These are phyloP conservation scores for Rutstroemia sp. DNA, from an alignment of 2,329 filamentous ascomycete species.

Conservation along the genomic window DNA sequence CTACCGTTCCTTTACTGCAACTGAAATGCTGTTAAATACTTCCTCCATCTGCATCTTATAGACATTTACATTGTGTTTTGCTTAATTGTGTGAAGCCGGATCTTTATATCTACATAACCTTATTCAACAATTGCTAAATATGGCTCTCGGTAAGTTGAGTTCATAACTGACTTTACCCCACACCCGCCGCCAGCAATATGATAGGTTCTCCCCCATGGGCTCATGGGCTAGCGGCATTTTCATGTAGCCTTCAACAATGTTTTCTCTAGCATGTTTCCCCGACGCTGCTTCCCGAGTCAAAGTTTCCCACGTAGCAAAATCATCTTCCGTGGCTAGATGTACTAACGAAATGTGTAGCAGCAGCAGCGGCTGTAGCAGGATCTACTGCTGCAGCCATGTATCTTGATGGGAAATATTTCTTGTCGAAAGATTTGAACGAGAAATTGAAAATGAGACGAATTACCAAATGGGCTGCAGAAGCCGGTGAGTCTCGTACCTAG, in stretches of 20 bases:
- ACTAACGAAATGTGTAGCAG: slow-evolving; percentile 10
- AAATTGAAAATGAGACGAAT: slow-evolving; percentile 38
- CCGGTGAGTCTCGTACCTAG: slow-evolving; percentile 33
- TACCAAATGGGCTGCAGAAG: slow-evolving; percentile 39
- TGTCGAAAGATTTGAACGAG: slow-evolving; percentile 50
- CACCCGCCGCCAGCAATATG: too few relatives aligned
- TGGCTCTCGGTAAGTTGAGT: too few relatives aligned
- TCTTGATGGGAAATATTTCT: slow-evolving; percentile 61
- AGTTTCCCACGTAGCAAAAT: background rate
- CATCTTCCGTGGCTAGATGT: background rate
- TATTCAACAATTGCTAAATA: too few relatives aligned
- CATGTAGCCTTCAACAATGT: background rate
- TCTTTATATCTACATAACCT: too few relatives aligned
- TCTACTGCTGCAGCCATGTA: slow-evolving; percentile 46
- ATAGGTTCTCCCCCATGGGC: too few relatives aligned
- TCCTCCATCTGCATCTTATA: background rate
- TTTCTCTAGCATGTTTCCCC: background rate
- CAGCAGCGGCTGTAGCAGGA: slow-evolving; percentile 27
- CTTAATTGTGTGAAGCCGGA: too few relatives aligned
- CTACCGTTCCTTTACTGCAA: background rate
- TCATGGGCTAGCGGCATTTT: too few relatives aligned
- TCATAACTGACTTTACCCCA: too few relatives aligned
- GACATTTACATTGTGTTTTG: too few relatives aligned
- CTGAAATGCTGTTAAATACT: background rate
- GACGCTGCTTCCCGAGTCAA: background rate